phyloP scores from a whole-genome alignment of 1,284 basidiomycete genomes.

The Ceratorhiza oryzae-sativae region DNA sequence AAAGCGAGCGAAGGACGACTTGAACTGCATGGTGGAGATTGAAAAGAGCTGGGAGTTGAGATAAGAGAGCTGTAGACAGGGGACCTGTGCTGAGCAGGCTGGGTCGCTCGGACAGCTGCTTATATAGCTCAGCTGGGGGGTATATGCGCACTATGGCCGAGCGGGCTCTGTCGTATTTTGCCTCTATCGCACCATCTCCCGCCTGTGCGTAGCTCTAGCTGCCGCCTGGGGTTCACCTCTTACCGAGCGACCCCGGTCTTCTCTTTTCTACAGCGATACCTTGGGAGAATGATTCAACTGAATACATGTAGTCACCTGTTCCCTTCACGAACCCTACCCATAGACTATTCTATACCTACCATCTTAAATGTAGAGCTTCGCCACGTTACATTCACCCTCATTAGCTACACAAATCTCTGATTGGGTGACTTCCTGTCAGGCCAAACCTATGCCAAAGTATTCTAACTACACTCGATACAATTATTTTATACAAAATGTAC shows the following conservation, averaged over 20 bases:
- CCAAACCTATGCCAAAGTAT: too few species aligned
- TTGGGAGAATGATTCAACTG: background rate
- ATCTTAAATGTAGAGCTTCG: too few species aligned
- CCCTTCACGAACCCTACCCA: too few species aligned
- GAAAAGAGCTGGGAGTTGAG: background rate
- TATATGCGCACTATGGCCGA: conserved; percentile 23
- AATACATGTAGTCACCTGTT: too few species aligned
- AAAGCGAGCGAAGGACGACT: conserved; percentile 22
- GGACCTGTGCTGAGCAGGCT: conserved; percentile 34
- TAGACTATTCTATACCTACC: too few species aligned
- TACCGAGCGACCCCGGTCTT: background rate
- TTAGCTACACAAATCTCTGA: too few species aligned
- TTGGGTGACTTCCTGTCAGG: too few species aligned
- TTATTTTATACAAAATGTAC: too few species aligned
- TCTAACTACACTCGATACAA: too few species aligned
- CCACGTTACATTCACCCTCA: too few species aligned
- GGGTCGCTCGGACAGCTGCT: background rate
- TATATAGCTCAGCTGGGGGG: conserved; percentile 1
- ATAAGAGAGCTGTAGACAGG: conserved; percentile 25
- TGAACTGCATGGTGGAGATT: conserved; percentile 22
- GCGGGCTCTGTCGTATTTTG: background rate
- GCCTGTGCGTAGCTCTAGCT: background rate
- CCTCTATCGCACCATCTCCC: background rate
- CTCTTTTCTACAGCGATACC: background rate
- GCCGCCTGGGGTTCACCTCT: background rate